Conservation (phyloP, 2,329 filamentous ascomycete genomes). For the Calonectria henricotiae region DNA sequence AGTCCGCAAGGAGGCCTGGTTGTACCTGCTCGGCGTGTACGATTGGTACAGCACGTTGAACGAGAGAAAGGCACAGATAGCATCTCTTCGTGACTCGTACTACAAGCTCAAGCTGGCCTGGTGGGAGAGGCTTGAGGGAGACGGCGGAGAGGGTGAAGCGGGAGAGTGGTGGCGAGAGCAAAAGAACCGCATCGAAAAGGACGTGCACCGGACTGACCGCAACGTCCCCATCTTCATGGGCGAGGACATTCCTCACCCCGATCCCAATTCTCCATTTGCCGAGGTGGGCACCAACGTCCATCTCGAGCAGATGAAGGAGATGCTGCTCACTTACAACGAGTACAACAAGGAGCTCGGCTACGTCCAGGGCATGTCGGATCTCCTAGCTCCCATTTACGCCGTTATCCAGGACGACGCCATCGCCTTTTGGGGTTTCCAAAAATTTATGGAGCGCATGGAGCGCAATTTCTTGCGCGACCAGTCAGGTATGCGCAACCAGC, state of each 20-base stretch:
- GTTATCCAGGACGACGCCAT: constrained; percentile 97
- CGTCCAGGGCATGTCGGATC: constrained; percentile 98
- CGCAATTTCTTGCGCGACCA: constrained; percentile 96
- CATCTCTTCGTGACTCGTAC: constrained; percentile 92
- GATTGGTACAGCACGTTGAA: constrained; percentile 93
- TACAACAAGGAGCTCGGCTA: constrained; percentile 97
- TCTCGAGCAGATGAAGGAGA: constrained; percentile 98
- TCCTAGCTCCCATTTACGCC: constrained; percentile 95
- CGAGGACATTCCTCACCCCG: constrained; percentile 96
- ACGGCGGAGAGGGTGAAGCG: constrained; percentile 84
- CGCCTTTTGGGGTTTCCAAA: constrained; percentile 96
- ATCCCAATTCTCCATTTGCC: constrained; percentile 95
- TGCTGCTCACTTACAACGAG: constrained; percentile 98
- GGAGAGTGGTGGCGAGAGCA: constrained; percentile 99
- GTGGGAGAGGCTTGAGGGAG: constrained; percentile 95
- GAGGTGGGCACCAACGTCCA: constrained; percentile 96
- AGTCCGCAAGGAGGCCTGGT: constrained; percentile 96
- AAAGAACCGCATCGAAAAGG: constrained; percentile 94
- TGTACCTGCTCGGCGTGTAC: constrained; percentile 92
- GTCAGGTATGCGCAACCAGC: constrained; percentile 94
- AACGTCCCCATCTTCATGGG: constrained; percentile 95
- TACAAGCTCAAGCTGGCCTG: constrained; percentile 93
- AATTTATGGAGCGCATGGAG: constrained; percentile 99
- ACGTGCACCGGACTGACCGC: constrained; percentile 97
- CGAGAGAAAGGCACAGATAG: constrained; percentile 86